Conservation (phyloP, 2,329 filamentous ascomycete species). For the Aspergillus oerlinghausenensis region DNA sequence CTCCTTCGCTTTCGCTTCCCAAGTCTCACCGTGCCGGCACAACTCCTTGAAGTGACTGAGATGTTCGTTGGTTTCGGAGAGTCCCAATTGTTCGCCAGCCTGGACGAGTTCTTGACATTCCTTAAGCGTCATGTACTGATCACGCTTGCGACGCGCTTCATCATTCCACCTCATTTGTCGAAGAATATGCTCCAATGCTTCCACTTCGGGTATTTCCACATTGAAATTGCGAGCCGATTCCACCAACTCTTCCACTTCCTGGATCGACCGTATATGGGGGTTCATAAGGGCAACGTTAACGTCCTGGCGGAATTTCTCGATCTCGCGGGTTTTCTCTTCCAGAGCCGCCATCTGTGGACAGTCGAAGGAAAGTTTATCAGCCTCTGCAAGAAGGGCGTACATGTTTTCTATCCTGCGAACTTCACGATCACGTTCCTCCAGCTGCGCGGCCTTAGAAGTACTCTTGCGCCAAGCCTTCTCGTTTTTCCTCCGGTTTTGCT, state of each 20-base stretch:
- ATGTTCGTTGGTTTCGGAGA: conserved; percentile 76
- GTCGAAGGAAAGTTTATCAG: conserved; percentile 85
- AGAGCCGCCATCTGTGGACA: conserved; percentile 84
- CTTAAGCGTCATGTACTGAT: conserved; percentile 64
- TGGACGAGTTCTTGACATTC: conserved; percentile 77
- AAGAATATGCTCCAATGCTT: conserved; percentile 71
- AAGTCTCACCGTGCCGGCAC: conserved; percentile 70
- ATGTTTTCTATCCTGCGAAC: conserved; percentile 86
- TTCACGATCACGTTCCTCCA: conserved; percentile 79
- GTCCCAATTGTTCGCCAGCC: conserved; percentile 70
- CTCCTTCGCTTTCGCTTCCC: conserved; percentile 91
- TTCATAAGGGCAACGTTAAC: conserved; percentile 68
- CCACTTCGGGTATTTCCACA: conserved; percentile 84
- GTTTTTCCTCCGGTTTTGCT: conserved; percentile 93
- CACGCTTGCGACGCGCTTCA: conserved; percentile 64
- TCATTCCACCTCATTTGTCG: conserved; percentile 88
- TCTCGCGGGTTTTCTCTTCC: conserved; percentile 77
- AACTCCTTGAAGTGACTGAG: conserved; percentile 72
- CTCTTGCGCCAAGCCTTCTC: conserved; percentile 79
- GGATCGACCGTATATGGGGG: conserved; percentile 57
- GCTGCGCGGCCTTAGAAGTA: conserved; percentile 67
- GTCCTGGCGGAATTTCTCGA: conserved; percentile 76
- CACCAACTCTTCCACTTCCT: conserved; percentile 83
- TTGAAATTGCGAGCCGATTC: conserved; percentile 86
- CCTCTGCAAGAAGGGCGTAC: conserved; percentile 74